Evolutionary conservation across 495 filamentous ascomycete species (phyloP), one percentile per base, ranked within the genome.

Genomic region (Hypoxylon intermedium): DNA sequence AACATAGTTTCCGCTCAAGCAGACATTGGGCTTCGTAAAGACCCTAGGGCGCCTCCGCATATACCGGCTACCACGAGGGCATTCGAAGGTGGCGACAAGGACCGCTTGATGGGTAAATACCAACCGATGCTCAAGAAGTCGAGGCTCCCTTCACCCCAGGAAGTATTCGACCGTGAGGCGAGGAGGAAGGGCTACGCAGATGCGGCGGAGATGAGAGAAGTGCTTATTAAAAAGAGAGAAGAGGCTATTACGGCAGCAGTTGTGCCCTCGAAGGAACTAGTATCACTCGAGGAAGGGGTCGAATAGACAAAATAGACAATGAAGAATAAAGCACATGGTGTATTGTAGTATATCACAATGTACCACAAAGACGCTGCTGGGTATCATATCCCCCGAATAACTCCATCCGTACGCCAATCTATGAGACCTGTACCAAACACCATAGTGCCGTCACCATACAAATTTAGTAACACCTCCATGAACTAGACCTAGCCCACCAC

Each of bases 161-260:
- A 87, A 38, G 79, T 89, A 19, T 97, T 97, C 75, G 87, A 88
- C 54, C 84, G 81, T 65, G 96, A 88, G 76, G 85, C 89, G 33
- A 79, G 82, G 60, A 82, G 78, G 55, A 94, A 90, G 75, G 88
- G 90, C 24, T 83, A 75, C 54, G 69, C 71, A 23, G 66, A 60
- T 42, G 67, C 76, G 36, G 79, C 44, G 50, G 81, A 83, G 36
- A 70, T 80, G 75, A 68, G 63, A 3, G 74, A 72, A 51, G 72
- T 61, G 50, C 43, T 54, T 6, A 56, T 20, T 30, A 58, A 60
- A 55, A 71, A 68, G 54, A 69, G 52, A 57, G 48, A 34, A 37
- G 45, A 69, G 50, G 68, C 47, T 33, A 58, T 18, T 1, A 57
- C 45, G 34, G 47, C 34, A 12, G 57, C 16, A 13, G 34, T 19